phyloP scores from a whole-genome alignment of 805 yeast species.

The Candida dendrica region DNA sequence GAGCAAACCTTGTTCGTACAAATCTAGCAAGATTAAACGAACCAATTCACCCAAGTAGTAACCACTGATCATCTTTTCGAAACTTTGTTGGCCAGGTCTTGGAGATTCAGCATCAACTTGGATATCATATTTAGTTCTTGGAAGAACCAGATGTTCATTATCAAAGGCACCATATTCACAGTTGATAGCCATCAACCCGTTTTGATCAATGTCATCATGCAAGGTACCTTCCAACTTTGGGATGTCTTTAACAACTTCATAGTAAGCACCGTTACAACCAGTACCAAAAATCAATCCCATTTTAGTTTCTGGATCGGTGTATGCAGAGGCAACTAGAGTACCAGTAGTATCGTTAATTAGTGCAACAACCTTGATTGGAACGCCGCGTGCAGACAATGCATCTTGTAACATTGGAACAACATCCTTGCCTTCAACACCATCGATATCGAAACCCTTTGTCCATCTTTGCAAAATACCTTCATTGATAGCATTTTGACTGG shows the following conservation, averaged over 20 bases:
- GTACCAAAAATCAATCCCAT: conserved; percentile 98
- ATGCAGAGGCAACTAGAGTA: conserved; percentile 90
- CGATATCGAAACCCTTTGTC: conserved; percentile 97
- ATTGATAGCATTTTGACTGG: conserved; percentile 75
- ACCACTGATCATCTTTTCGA: conserved; percentile 97
- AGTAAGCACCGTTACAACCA: conserved; percentile 96
- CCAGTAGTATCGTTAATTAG: conserved; percentile 96
- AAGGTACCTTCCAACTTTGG: conserved; percentile 75
- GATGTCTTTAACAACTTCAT: conserved; percentile 63
- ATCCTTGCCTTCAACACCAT: conserved; percentile 87
- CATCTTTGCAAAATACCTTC: conserved; percentile 86
- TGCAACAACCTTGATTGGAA: conserved; percentile 85
- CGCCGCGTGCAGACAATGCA: conserved; percentile 53
- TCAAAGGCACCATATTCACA: conserved; percentile 98
- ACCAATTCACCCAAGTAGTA: conserved; percentile 90
- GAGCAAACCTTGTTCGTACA: conserved; percentile 54
- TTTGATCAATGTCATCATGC: conserved; percentile 52
- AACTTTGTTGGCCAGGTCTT: conserved; percentile 92
- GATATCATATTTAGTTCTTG: conserved; percentile 84
- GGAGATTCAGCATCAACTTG: conserved; percentile 81
- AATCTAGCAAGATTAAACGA: conserved; percentile 72
- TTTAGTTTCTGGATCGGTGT: conserved; percentile 79
- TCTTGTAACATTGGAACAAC: conserved; percentile 87
- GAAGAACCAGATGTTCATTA: conserved; percentile 75
- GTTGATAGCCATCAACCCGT: conserved; percentile 87